Evolutionary conservation across 1,284 basidiomycete species (phyloP).

Genomic region (Psilocybe mexicana): DNA sequence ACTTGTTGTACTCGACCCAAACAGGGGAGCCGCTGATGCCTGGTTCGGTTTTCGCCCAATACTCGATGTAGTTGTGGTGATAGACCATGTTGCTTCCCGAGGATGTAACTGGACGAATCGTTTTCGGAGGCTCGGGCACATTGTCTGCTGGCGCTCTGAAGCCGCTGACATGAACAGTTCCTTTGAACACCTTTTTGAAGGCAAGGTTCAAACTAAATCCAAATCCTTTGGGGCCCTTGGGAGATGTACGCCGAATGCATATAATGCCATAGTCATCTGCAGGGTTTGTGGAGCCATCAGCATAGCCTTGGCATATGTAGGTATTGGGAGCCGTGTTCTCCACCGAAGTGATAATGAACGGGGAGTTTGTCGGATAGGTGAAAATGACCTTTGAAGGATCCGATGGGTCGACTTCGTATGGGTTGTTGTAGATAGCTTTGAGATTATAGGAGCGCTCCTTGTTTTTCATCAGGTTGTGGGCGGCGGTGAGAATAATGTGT

Average conservation of each 20-base stretch:
- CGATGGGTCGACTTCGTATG: not conserved
- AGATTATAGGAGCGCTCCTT: not conserved
- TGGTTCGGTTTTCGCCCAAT: not conserved
- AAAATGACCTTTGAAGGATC: not conserved
- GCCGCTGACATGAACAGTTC: constrained; percentile 6
- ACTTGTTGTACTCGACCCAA: constrained; percentile 6
- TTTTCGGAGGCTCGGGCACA: not conserved
- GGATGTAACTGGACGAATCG: not conserved
- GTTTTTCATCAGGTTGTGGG: constrained; percentile 1
- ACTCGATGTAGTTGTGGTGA: not conserved
- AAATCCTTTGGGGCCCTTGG: not conserved
- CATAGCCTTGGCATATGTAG: constrained; percentile 1
- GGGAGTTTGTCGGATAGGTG: not conserved
- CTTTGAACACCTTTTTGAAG: not conserved
- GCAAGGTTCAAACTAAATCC: constrained; percentile 8
- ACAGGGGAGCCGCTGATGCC: constrained; percentile 3
- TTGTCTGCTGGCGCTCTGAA: not conserved
- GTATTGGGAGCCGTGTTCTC: not conserved
- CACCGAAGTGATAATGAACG: not conserved
- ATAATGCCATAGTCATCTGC: constrained; percentile 1
- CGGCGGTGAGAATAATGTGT: constrained; percentile 7
- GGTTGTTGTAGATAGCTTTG: constrained; percentile 5
- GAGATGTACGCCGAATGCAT: constrained; percentile 1
- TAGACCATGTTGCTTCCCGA: not conserved
- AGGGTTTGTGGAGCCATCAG: not conserved